These are phyloP conservation scores for Vachellia collinsii DNA, from an alignment of 306 rosid genomes.

Conservation along the genomic window DNA sequence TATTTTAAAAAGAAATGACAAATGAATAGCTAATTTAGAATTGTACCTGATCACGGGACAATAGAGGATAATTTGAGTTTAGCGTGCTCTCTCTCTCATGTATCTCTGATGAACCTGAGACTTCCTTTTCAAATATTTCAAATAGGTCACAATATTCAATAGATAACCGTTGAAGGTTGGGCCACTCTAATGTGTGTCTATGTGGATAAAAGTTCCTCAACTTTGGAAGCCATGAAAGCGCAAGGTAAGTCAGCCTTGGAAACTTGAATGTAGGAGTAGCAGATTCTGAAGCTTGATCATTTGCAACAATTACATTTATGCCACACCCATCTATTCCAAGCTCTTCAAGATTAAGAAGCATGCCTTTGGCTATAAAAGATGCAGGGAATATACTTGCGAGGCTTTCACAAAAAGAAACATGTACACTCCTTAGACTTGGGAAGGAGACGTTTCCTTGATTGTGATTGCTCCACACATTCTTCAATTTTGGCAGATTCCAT, in stretches of 20 bases:
- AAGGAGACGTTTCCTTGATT: background rate
- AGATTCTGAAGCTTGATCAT: background rate
- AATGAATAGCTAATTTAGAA: background rate
- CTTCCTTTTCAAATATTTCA: background rate
- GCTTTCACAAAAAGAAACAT: background rate
- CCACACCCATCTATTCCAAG: background rate
- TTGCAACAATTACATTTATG: background rate
- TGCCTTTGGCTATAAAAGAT: background rate
- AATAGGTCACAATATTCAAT: background rate
- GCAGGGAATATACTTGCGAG: background rate
- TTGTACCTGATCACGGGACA: background rate
- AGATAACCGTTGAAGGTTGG: background rate
- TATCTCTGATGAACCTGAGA: background rate
- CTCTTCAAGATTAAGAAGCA: background rate
- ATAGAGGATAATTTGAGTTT: background rate
- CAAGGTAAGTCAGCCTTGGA: background rate
- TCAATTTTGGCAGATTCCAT: too few species aligned
- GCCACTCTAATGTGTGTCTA: background rate
- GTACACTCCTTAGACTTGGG: background rate
- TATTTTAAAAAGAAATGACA: background rate
- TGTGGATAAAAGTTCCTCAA: background rate
- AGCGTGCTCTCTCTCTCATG: background rate
- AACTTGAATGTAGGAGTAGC: background rate
- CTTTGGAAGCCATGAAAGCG: background rate
- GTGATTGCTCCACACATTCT: too few species aligned